phyloP scores from a whole-genome alignment of 306 rosid genomes.

The Erythrophleum fordii region DNA sequence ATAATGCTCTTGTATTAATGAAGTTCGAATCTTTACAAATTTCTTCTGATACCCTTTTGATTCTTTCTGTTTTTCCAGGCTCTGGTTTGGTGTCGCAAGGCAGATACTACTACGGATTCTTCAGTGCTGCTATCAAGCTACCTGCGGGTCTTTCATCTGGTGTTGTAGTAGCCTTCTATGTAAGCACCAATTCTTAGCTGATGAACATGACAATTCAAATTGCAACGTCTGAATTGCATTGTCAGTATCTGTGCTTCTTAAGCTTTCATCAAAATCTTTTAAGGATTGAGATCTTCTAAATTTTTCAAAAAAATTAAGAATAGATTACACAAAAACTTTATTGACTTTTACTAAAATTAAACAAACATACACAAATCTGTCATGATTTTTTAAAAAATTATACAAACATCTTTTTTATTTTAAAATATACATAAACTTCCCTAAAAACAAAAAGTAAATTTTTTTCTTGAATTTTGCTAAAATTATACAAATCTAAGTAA shows the following conservation, averaged over 20 bases:
- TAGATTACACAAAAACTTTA: too few relatives aligned
- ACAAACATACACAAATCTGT: too few relatives aligned
- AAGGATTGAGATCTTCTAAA: neutral
- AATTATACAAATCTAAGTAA: too few relatives aligned
- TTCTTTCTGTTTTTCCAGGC: conserved; percentile 45
- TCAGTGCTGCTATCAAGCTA: conserved; percentile 92
- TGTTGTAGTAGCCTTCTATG: conserved; percentile 94
- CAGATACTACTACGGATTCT: conserved; percentile 82
- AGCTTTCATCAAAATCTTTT: neutral
- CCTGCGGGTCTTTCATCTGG: conserved; percentile 91
- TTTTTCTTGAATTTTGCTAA: too few relatives aligned
- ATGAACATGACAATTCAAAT: neutral
- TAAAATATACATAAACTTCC: too few relatives aligned
- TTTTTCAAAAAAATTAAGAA: too few relatives aligned
- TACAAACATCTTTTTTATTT: too few relatives aligned
- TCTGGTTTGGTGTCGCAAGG: conserved; percentile 72
- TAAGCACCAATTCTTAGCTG: conserved; percentile 46
- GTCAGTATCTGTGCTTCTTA: neutral
- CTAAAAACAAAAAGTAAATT: too few relatives aligned
- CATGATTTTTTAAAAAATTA: too few relatives aligned
- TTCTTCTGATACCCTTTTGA: neutral
- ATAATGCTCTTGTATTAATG: neutral
- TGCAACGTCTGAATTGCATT: neutral
- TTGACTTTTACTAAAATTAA: too few relatives aligned
- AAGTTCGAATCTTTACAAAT: neutral